Evolutionary conservation across 805 yeast genomes (phyloP).

Genomic region (Wickerhamomyces kurtzmanii): DNA sequence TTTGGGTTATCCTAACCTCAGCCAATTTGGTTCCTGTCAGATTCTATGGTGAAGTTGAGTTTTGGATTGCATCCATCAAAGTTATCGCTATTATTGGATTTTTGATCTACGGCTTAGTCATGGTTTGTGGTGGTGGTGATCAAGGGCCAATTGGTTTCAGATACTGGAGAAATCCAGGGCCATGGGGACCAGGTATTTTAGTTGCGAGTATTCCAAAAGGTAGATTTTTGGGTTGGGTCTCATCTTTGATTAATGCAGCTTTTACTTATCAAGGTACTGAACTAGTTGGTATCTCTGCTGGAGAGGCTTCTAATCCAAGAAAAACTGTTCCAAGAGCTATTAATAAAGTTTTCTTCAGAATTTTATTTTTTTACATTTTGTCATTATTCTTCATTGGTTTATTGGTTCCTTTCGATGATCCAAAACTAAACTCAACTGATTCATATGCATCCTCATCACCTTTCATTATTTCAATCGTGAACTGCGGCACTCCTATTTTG

Average conservation of each 20-base stretch:
- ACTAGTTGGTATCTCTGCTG: slow-evolving; percentile 65
- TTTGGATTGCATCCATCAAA: slow-evolving; percentile 62
- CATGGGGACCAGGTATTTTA: slow-evolving; percentile 59
- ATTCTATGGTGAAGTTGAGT: slow-evolving; percentile 67
- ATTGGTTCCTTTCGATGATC: slow-evolving; percentile 61
- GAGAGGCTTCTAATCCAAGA: slow-evolving; percentile 64
- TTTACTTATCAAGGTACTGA: slow-evolving; percentile 79
- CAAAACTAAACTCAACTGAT: slow-evolving; percentile 26
- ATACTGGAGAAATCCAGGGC: slow-evolving; percentile 75
- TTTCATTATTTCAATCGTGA: slow-evolving; percentile 60
- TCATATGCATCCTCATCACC: slow-evolving; percentile 53
- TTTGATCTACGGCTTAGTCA: slow-evolving; percentile 52
- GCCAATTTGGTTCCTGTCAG: slow-evolving; percentile 59
- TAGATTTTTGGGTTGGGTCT: slow-evolving; percentile 60
- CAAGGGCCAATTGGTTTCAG: slow-evolving; percentile 70
- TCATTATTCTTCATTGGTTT: slow-evolving; percentile 63
- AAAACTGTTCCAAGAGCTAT: slow-evolving; percentile 66
- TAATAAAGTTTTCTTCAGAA: slow-evolving; percentile 58
- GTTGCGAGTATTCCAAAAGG: slow-evolving; percentile 39
- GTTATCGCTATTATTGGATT: slow-evolving; percentile 66
- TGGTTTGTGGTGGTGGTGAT: slow-evolving; percentile 68
- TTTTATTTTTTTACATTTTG: slow-evolving; percentile 52
- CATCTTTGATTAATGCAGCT: slow-evolving; percentile 64
- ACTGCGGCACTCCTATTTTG: slow-evolving; percentile 55
- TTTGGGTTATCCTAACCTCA: slow-evolving; percentile 43